Evolutionary conservation across 2,329 filamentous ascomycete species (phyloP).

Genomic region (Fusarium sp.): DNA sequence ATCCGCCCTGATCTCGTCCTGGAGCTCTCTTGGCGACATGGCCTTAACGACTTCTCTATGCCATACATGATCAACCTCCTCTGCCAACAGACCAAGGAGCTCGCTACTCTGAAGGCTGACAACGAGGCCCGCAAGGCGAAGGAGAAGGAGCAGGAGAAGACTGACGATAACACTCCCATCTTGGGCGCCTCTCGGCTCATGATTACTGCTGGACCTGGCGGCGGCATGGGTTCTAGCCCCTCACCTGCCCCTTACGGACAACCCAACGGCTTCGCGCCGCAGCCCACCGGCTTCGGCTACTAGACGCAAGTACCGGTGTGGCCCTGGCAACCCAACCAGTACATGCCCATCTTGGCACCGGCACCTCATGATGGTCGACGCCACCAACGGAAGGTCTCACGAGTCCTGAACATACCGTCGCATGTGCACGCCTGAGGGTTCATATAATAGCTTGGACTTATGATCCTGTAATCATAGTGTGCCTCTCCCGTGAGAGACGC

Average conservation of each 20-base stretch:
- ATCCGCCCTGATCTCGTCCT: conserved; percentile 93
- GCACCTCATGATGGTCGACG: conserved; percentile 14
- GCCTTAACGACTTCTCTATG: conserved; percentile 97
- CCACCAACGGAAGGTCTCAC: conserved; percentile 20
- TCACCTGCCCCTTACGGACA: conserved; percentile 81
- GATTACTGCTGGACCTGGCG: conserved; percentile 90
- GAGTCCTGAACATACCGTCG: conserved; percentile 11
- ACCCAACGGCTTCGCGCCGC: conserved; percentile 90
- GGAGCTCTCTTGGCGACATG: conserved; percentile 97
- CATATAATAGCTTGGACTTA: conserved; percentile 45
- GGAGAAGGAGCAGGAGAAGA: conserved; percentile 81
- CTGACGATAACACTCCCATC: conserved; percentile 94
- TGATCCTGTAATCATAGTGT: conserved; percentile 51
- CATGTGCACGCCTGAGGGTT: conserved; percentile 31
- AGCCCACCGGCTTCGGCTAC: conserved; percentile 84
- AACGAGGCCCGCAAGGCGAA: conserved; percentile 93
- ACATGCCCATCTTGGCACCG: conserved; percentile 19
- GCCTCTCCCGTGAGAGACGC: conserved; percentile 39
- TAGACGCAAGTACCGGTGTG: conserved; percentile 59
- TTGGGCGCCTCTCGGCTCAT: conserved; percentile 90
- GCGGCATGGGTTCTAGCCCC: conserved; percentile 58
- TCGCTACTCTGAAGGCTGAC: conserved; percentile 90
- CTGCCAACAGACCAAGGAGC: conserved; percentile 88
- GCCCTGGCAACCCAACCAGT: conserved; percentile 41
- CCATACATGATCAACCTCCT: conserved; percentile 99